phyloP scores from a whole-genome alignment of 108 stramenopile genomes.

The Pinguiococcus pyrenoidosus region DNA sequence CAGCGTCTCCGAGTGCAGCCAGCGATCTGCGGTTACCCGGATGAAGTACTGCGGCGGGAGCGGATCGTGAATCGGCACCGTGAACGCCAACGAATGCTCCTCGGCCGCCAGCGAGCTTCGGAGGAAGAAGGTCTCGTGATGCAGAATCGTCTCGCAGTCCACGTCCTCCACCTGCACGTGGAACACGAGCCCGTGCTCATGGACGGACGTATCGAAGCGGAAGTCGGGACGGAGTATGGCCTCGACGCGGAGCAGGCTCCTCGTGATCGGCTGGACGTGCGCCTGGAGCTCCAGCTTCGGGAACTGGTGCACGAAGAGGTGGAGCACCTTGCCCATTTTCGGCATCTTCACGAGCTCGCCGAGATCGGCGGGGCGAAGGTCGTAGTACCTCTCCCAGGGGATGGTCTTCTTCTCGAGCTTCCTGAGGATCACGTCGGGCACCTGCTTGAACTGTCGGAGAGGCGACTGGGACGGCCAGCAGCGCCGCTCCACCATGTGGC shows the following conservation, averaged over 20 bases:
- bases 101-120: slow-evolving; percentile 55
- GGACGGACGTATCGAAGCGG: slow-evolving; percentile 63
- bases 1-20: slow-evolving; percentile 78
- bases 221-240: slow-evolving; percentile 80
- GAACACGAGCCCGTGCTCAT: slow-evolving; percentile 79
- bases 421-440: slow-evolving; percentile 50
- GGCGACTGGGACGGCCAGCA: slow-evolving; percentile 85
- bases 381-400: slow-evolving; percentile 82
- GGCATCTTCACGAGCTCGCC: slow-evolving; percentile 93
- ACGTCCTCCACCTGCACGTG: slow-evolving; percentile 91
- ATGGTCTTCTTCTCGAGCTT: slow-evolving; percentile 94
- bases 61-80: slow-evolving; percentile 85
- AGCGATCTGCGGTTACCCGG: slow-evolving; percentile 81
- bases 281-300: slow-evolving; percentile 80
- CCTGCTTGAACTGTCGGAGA: slow-evolving; percentile 82
- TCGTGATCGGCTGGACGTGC: slow-evolving; percentile 87
- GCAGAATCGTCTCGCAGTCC: slow-evolving; percentile 80
- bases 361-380: slow-evolving; percentile 84
- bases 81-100: slow-evolving; percentile 74
- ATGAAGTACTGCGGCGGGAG: slow-evolving; percentile 92
- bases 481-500: slow-evolving; percentile 82
- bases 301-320: slow-evolving; percentile 92
- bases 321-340: slow-evolving; percentile 87
- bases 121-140: slow-evolving; percentile 79
- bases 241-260: slow-evolving; percentile 84